Evolutionary conservation across 2,329 filamentous ascomycete genomes (phyloP).

Genomic region (Ceratocystis harringtonii): DNA sequence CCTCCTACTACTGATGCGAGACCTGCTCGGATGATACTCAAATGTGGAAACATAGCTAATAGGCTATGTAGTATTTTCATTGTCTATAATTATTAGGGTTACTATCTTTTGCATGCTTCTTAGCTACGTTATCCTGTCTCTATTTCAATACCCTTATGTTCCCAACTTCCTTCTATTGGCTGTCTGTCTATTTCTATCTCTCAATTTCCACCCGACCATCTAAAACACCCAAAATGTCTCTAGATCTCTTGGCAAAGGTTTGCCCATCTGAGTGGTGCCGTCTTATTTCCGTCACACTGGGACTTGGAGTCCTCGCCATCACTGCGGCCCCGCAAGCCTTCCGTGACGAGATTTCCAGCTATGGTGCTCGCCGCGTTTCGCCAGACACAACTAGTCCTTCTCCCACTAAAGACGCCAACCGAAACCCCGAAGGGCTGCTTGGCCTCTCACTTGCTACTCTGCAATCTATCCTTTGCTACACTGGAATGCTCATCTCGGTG

Average conservation of each 20-base stretch:
- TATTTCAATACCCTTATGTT: too few relatives aligned
- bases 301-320: conserved; percentile 13
- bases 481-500: conserved; percentile 37
- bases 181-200: background rate
- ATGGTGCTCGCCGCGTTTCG: conserved; percentile 39
- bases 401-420: background rate
- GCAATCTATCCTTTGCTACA: conserved; percentile 11
- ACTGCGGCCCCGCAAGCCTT: conserved; percentile 20
- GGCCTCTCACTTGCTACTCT: background rate
- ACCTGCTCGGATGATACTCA: background rate
- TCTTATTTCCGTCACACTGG: conserved; percentile 11
- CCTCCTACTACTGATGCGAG: background rate
- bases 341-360: conserved; percentile 30
- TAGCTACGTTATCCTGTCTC: too few relatives aligned
- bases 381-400: conserved; percentile 22
- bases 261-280: conserved; percentile 17
- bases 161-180: too few relatives aligned
- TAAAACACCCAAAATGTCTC: background rate
- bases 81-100: background rate
- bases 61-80: background rate
- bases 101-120: background rate
- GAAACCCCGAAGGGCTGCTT: background rate
- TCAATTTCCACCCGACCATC: too few relatives aligned
- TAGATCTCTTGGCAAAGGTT: conserved; percentile 4
- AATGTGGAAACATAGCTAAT: background rate